Conservation (phyloP, 2,329 filamentous ascomycete genomes). For the Tympanopsis confertula region DNA sequence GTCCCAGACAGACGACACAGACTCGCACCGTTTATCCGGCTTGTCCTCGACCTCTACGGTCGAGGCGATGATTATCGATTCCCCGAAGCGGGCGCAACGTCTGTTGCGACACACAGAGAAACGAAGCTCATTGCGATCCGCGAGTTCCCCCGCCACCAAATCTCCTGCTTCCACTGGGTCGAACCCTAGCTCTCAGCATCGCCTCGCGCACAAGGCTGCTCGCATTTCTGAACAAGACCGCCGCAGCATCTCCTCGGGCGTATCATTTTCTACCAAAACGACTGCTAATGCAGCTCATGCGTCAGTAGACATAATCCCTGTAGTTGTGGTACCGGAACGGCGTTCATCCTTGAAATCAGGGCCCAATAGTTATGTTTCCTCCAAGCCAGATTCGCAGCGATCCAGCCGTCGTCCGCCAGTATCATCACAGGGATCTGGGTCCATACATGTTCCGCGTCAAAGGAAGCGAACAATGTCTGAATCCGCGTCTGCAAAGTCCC, state of each 20-base stretch:
- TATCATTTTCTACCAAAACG: slow-evolving; percentile 19
- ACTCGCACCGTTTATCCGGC: slow-evolving; percentile 30
- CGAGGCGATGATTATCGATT: slow-evolving; percentile 40
- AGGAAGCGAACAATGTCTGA: background rate
- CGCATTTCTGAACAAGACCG: slow-evolving; percentile 33
- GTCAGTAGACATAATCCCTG: slow-evolving; percentile 26
- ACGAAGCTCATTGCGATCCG: slow-evolving; percentile 34
- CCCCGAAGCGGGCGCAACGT: slow-evolving; percentile 27
- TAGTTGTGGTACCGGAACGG: slow-evolving; percentile 32
- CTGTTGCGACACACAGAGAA: slow-evolving; percentile 40
- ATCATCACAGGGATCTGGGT: slow-evolving; percentile 17
- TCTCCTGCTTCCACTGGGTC: slow-evolving; percentile 29
- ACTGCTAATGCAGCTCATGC: slow-evolving; percentile 14
- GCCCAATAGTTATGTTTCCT: slow-evolving; percentile 20
- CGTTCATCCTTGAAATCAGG: slow-evolving; percentile 24
- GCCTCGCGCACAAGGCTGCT: slow-evolving; percentile 34
- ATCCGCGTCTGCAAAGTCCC: slow-evolving; percentile 7
- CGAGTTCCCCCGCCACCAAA: slow-evolving; percentile 25
- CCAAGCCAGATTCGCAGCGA: slow-evolving; percentile 21
- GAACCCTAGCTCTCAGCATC: slow-evolving; percentile 28
- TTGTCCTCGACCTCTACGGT: slow-evolving; percentile 40
- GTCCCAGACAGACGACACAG: slow-evolving; percentile 13
- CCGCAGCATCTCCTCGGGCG: slow-evolving; percentile 25
- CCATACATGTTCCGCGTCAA: slow-evolving; percentile 8
- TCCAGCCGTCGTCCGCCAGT: slow-evolving; percentile 22